These are phyloP conservation scores for Emmonsiellopsis sp. DNA, from an alignment of 2,329 filamentous ascomycete species.

Conservation along the genomic window DNA sequence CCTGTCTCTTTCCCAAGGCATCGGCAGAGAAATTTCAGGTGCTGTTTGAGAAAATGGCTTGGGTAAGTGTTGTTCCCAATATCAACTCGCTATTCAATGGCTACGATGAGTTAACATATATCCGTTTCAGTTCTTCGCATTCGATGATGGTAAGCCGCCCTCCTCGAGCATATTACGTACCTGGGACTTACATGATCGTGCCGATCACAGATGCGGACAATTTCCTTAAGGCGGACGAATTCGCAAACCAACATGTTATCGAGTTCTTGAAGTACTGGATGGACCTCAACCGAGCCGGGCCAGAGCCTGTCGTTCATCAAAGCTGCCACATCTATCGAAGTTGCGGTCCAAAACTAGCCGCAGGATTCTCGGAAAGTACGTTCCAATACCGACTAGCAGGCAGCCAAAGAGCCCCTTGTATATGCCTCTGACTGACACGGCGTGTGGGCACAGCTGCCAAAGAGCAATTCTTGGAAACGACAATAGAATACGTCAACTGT, in stretches of 20 bases:
- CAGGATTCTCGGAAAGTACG: slow-evolving; percentile 4
- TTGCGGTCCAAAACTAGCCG: slow-evolving; percentile 7
- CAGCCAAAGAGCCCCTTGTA: background rate
- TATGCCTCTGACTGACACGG: background rate
- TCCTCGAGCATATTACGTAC: background rate
- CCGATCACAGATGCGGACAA: slow-evolving; percentile 5
- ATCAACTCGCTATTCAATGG: background rate
- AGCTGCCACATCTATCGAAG: slow-evolving; percentile 8
- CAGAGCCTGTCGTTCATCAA: slow-evolving; percentile 8
- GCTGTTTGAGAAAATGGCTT: slow-evolving; percentile 8
- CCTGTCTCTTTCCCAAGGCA: slow-evolving; percentile 8
- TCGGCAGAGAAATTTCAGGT: slow-evolving; percentile 4
- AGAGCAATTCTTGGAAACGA: slow-evolving; percentile 6
- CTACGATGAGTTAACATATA: background rate
- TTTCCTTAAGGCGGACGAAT: slow-evolving; percentile 7
- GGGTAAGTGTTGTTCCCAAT: slow-evolving; percentile 5
- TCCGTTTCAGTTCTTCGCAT: slow-evolving; percentile 6
- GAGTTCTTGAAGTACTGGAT: slow-evolving; percentile 7
- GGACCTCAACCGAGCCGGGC: slow-evolving; percentile 6
- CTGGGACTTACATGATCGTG: background rate
- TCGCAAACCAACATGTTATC: slow-evolving; percentile 4
- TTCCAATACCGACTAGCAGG: background rate
- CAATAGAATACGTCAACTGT: slow-evolving; percentile 7
- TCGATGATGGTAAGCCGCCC: slow-evolving; percentile 6
- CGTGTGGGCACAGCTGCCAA: slow-evolving; percentile 1